Percentiles rank a stretch among this genome's conserved stretches.
Conservation (phyloP, 257 asterid species). For the Solanum appendiculatum region DNA sequence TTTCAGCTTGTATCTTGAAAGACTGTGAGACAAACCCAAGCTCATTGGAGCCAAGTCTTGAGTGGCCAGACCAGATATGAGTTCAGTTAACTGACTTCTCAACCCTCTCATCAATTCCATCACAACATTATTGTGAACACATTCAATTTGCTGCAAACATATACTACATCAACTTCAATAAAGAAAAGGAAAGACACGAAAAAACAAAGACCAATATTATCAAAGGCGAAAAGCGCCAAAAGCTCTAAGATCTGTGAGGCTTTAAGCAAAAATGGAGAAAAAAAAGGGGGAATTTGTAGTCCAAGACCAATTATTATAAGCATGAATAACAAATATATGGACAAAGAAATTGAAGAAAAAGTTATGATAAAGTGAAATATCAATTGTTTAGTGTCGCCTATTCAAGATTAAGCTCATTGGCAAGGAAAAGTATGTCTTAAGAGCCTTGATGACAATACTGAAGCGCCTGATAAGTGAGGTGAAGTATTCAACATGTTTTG, state of each 20-base stretch:
- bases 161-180: not conserved
- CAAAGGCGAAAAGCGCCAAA: not conserved
- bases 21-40: constrained; percentile 75
- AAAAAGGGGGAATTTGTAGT: not conserved
- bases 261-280: not conserved
- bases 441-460: not conserved
- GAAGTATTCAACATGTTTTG: not conserved
- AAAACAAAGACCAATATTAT: not conserved
- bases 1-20: constrained; percentile 68
- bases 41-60: constrained; percentile 93
- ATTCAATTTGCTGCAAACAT: constrained; percentile 59
- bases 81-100: constrained; percentile 67
- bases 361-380: not conserved
- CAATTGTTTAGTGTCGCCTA: not conserved
- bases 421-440: not conserved
- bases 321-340: not conserved
- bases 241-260: not conserved
- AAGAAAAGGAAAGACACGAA: not conserved
- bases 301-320: not conserved
- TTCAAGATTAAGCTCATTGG: not conserved
- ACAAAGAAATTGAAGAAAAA: no score
- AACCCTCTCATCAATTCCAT: constrained; percentile 92
- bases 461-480: not conserved
- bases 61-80: constrained; percentile 63
- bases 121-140: constrained; percentile 63